Conservation (phyloP, 2,329 filamentous ascomycete species). For the Cladophialophora psammophila region DNA sequence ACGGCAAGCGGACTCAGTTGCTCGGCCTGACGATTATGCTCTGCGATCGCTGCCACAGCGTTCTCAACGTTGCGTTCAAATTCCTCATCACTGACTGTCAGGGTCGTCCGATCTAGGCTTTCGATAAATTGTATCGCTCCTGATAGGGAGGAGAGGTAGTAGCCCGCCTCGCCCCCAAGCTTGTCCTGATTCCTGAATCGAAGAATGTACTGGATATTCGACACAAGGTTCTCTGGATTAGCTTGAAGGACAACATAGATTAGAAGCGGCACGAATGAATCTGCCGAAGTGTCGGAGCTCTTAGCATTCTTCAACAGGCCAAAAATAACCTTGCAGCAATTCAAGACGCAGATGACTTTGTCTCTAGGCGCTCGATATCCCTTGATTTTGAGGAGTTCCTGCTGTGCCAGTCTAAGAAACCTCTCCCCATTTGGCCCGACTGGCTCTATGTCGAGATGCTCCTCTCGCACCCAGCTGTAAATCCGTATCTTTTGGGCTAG, state of each 20-base stretch:
- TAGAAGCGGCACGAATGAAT: constrained; percentile 91
- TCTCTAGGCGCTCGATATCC: constrained; percentile 96
- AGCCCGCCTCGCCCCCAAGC: constrained; percentile 94
- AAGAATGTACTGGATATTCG: constrained; percentile 97
- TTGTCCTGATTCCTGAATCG: constrained; percentile 98
- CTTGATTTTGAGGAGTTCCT: constrained; percentile 95
- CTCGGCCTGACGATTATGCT: constrained; percentile 74
- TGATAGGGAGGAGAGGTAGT: constrained; percentile 88
- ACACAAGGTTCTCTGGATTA: constrained; percentile 93
- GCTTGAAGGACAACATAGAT: constrained; percentile 96
- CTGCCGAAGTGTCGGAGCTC: constrained; percentile 85
- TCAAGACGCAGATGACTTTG: constrained; percentile 97
- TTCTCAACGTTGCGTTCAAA: constrained; percentile 97
- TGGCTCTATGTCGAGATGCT: constrained; percentile 89
- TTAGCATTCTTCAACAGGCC: constrained; percentile 91
- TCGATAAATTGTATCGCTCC: constrained; percentile 97
- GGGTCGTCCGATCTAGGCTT: constrained; percentile 88
- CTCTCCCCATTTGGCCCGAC: constrained; percentile 85
- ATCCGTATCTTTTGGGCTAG: constrained; percentile 95
- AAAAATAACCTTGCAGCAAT: constrained; percentile 99
- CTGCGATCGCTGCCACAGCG: constrained; percentile 92
- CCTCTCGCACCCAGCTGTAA: constrained; percentile 91
- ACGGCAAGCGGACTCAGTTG: constrained; percentile 46
- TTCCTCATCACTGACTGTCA: constrained; percentile 93
- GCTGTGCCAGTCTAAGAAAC: constrained; percentile 87